Evolutionary conservation across 306 rosid species (phyloP).

Genomic region (Dicorynia guianensis): DNA sequence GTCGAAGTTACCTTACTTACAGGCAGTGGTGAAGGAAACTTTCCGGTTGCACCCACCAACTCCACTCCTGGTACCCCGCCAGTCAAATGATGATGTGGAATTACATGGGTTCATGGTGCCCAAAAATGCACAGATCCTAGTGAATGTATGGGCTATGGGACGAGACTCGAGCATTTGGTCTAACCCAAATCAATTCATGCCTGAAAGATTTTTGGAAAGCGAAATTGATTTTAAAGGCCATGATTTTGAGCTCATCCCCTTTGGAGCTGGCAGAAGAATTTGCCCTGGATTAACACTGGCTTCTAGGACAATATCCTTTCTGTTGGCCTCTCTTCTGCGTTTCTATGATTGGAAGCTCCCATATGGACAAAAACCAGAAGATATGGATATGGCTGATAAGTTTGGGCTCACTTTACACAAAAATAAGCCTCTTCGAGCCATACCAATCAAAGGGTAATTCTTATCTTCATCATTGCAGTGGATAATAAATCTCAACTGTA

Average conservation of each 20-base stretch:
- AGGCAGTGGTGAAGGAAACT: constrained; percentile 49
- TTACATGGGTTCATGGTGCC: constrained; percentile 32
- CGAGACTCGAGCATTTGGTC: constrained; percentile 44
- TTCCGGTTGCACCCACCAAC: constrained; percentile 46
- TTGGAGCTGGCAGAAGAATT: constrained; percentile 55
- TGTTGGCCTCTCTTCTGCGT: constrained; percentile 36
- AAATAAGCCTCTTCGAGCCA: no score
- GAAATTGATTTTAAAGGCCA: constrained; percentile 36
- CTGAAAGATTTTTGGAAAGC: constrained; percentile 39
- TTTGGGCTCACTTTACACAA: no score
- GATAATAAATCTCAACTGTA: no score
- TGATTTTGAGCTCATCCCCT: constrained; percentile 44
- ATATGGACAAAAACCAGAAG: constrained; percentile 10
- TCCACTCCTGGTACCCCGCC: constrained; percentile 42
- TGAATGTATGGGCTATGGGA: constrained; percentile 56
- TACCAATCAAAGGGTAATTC: no score
- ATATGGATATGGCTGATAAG: no score
- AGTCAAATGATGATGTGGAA: neutral
- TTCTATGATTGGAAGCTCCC: constrained; percentile 42
- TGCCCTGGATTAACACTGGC: constrained; percentile 52
- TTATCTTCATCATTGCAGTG: no score
- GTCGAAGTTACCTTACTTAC: constrained; percentile 30
- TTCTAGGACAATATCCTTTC: neutral
- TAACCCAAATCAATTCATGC: constrained; percentile 37
- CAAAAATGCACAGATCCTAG: constrained; percentile 37